Evolutionary conservation across 495 filamentous ascomycete species (phyloP).

Genomic region (Thermochaetoides thermophila): DNA sequence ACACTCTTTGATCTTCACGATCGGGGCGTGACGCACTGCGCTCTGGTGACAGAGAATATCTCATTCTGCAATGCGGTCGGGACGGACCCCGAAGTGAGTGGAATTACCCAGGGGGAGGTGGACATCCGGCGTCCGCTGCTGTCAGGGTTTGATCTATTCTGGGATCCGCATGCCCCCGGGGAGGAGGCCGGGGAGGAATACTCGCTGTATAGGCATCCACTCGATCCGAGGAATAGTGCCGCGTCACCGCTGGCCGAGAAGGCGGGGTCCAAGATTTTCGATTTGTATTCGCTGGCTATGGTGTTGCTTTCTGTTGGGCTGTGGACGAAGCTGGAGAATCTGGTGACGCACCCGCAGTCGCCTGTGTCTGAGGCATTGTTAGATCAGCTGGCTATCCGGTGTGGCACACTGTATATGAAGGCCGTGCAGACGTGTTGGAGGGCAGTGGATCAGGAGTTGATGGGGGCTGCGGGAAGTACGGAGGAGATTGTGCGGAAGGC

Average conservation of each 20-base stretch:
- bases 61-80: slow-evolving; percentile 51
- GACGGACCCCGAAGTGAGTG: slow-evolving; percentile 23
- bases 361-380: slow-evolving; percentile 28
- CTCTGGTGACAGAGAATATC: slow-evolving; percentile 66
- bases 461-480: no score
- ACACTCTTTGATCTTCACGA: slow-evolving; percentile 64
- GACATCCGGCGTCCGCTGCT: slow-evolving; percentile 64
- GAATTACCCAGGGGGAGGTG: slow-evolving; percentile 29
- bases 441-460: slow-evolving; percentile 61
- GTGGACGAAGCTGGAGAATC: slow-evolving; percentile 62
- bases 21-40: slow-evolving; percentile 62
- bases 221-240: slow-evolving; percentile 46
- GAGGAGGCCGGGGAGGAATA: slow-evolving; percentile 25
- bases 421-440: slow-evolving; percentile 67
- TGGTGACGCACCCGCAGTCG: slow-evolving; percentile 27
- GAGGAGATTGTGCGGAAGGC: slow-evolving; percentile 29
- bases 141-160: slow-evolving; percentile 70
- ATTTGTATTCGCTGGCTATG: slow-evolving; percentile 74
- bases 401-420: slow-evolving; percentile 63
- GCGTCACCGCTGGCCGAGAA: slow-evolving; percentile 32
- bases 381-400: slow-evolving; percentile 54
- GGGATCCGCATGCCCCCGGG: slow-evolving; percentile 37
- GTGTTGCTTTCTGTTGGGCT: slow-evolving; percentile 76
- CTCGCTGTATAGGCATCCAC: slow-evolving; percentile 59
- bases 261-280: slow-evolving; percentile 46